Percentiles rank a stretch among this genome's conserved stretches.
Evolutionary conservation across 176 grass and related monocot genomes (phyloP).

Genomic region (Phoenix dactylifera): DNA sequence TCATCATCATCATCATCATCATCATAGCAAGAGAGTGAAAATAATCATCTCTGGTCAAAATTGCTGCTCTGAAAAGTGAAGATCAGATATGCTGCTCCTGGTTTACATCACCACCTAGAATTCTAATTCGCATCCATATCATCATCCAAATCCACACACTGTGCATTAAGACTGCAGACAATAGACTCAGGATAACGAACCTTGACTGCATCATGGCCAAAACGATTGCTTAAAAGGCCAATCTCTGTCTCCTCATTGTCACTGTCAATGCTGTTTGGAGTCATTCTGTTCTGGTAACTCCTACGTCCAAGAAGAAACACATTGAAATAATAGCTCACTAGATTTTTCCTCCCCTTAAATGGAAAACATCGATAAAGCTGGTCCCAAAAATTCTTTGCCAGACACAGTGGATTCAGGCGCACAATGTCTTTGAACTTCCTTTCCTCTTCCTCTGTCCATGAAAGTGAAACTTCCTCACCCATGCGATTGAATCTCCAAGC

Average conservation of each 20-base stretch:
- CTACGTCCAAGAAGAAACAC: constrained; percentile 30
- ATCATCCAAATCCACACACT: background rate
- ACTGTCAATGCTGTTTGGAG: constrained; percentile 26
- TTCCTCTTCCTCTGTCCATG: constrained; percentile 39
- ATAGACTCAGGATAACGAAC: background rate
- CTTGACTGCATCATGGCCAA: constrained; percentile 13
- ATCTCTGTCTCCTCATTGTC: constrained; percentile 37
- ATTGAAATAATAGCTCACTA: constrained; percentile 60
- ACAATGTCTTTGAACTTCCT: constrained; percentile 25
- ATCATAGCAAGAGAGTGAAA: background rate
- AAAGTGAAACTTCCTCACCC: constrained; percentile 33
- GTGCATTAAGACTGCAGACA: no score
- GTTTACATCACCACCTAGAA: background rate
- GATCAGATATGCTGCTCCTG: background rate
- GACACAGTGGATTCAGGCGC: constrained; percentile 15
- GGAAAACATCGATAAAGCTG: constrained; percentile 14
- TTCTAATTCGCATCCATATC: background rate
- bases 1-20: background rate
- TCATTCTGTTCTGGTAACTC: constrained; percentile 33
- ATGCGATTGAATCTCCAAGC: constrained; percentile 24
- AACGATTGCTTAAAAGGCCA: constrained; percentile 8
- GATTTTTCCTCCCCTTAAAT: constrained; percentile 18
- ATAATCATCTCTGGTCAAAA: background rate
- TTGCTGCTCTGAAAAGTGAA: background rate
- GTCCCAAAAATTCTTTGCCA: constrained; percentile 28